Conservation (phyloP, 768 basidiomycete genomes). For the Xerocomellus amylosporus region DNA sequence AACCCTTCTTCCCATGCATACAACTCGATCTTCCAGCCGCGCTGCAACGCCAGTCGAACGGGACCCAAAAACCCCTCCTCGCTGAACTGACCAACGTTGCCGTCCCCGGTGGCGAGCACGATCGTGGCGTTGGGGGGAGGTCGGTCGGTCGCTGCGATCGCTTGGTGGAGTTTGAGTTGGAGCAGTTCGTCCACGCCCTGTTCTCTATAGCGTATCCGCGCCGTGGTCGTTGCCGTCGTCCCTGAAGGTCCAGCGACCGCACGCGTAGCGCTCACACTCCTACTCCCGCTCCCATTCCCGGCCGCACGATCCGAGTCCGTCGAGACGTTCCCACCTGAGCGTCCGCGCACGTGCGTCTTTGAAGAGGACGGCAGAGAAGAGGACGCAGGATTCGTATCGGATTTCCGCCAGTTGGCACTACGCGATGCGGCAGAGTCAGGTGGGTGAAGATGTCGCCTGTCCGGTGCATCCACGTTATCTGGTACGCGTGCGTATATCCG, state of each 20-base stretch:
- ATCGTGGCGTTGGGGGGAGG: constrained; percentile 70
- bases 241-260: constrained; percentile 17
- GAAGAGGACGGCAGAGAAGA: background rate
- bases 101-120: constrained; percentile 92
- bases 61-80: constrained; percentile 91
- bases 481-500: constrained; percentile 69
- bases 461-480: constrained; percentile 60
- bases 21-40: constrained; percentile 93
- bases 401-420: constrained; percentile 22
- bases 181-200: constrained; percentile 95
- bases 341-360: constrained; percentile 15
- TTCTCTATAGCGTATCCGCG: constrained; percentile 68
- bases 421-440: constrained; percentile 16
- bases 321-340: constrained; percentile 22
- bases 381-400: constrained; percentile 8
- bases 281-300: background rate
- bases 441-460: constrained; percentile 36
- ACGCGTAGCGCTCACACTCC: constrained; percentile 11
- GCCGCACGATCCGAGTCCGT: constrained; percentile 26
- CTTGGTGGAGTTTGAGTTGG: constrained; percentile 89
- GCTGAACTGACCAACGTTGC: constrained; percentile 88
- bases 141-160: constrained; percentile 66
- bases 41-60: constrained; percentile 78
- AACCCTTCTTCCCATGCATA: constrained; percentile 88
- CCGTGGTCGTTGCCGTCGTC: constrained; percentile 14